Percentiles rank a stretch among this genome's conserved stretches.
These are phyloP conservation scores for Hypoxylon sp. DNA, from an alignment of 2,329 filamentous ascomycete genomes.

Conservation along the genomic window DNA sequence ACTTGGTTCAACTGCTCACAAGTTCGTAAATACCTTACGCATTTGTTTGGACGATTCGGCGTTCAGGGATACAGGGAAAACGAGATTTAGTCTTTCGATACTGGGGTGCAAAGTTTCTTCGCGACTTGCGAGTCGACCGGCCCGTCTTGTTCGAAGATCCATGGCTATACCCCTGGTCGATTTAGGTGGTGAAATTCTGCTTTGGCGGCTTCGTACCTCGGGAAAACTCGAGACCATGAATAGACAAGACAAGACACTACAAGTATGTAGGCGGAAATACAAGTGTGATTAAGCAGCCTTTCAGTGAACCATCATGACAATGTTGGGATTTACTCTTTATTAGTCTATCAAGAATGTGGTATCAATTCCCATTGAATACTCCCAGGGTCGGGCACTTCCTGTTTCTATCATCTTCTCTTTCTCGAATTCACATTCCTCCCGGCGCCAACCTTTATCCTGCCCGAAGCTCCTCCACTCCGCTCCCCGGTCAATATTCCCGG, in stretches of 20 bases:
- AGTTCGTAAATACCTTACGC: background rate
- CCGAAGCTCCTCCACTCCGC: constrained; percentile 69
- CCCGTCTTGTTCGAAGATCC: background rate
- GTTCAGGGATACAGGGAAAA: constrained; percentile 21
- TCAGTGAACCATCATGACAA: background rate
- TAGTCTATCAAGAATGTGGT: constrained; percentile 23
- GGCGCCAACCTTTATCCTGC: constrained; percentile 83
- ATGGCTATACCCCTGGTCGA: background rate
- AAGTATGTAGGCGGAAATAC: background rate
- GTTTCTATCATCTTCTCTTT: constrained; percentile 62
- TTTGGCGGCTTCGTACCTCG: background rate
- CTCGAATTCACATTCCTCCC: constrained; percentile 88
- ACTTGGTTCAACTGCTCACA: background rate
- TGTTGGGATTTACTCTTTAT: background rate
- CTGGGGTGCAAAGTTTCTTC: background rate
- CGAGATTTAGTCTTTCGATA: background rate
- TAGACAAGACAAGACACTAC: constrained; percentile 3
- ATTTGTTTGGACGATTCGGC: constrained; percentile 22
- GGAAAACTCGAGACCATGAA: background rate
- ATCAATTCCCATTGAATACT: constrained; percentile 28
- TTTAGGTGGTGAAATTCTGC: background rate
- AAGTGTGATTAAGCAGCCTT: background rate
- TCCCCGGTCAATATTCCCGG: constrained; percentile 87
- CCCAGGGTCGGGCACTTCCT: background rate
- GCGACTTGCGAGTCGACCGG: background rate